Conservation (phyloP, 1,284 basidiomycete species). For the Rhodotorula mucilaginosa region DNA sequence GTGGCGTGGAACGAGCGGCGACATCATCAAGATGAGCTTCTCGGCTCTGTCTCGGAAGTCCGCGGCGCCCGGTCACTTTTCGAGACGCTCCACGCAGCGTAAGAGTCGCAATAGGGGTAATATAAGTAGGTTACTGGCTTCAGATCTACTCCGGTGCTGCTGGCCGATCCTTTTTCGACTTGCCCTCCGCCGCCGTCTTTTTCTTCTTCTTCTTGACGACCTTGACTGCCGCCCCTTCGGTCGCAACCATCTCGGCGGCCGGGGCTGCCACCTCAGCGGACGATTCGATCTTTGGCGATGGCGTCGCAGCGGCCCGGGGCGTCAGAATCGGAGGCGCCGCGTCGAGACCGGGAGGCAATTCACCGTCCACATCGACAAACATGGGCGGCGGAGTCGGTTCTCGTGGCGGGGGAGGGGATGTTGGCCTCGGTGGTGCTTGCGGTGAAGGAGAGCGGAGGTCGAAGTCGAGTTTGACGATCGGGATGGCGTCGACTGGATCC, state of each 20-base stretch:
- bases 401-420: constrained; percentile 26
- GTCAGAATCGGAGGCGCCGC: neutral
- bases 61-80: too few relatives aligned
- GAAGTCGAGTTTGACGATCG: constrained; percentile 38
- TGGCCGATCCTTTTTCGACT: neutral
- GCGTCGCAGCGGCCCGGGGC: neutral
- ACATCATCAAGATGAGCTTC: neutral
- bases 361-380: constrained; percentile 74
- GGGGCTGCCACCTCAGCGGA: neutral
- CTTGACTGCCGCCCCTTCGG: constrained; percentile 54
- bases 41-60: neutral
- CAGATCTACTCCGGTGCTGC: neutral
- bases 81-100: too few relatives aligned
- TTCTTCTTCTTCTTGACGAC: constrained; percentile 62
- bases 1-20: too few relatives aligned
- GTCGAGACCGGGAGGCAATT: constrained; percentile 72
- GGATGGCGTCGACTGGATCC: constrained; percentile 38
- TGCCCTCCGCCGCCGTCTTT: constrained; percentile 16
- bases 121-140: neutral
- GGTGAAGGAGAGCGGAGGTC: constrained; percentile 54
- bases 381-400: constrained; percentile 49
- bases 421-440: constrained; percentile 14
- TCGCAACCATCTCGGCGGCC: constrained; percentile 7
- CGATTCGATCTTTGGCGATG: neutral
- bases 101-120: too few relatives aligned